Percentiles rank a stretch among this genome's conserved stretches.
phyloP scores from a whole-genome alignment of 2,329 filamentous ascomycete genomes.

The Acrodontium crateriforme region DNA sequence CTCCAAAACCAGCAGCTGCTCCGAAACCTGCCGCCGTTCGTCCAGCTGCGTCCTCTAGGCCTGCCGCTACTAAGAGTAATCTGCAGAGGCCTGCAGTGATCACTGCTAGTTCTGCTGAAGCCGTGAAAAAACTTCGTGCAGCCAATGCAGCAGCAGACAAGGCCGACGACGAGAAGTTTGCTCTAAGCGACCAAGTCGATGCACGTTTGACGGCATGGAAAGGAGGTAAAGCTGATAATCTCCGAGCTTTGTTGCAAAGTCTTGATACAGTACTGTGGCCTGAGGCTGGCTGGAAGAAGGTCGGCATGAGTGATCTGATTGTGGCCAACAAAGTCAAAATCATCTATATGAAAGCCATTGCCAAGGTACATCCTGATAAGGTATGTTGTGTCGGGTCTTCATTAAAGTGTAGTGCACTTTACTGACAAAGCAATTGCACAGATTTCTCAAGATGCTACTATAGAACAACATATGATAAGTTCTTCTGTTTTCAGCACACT shows the following conservation, averaged over 20 bases:
- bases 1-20: constrained; percentile 30
- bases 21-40: constrained; percentile 32
- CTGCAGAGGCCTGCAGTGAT: constrained; percentile 16
- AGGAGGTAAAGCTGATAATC: constrained; percentile 81
- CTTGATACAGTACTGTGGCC: constrained; percentile 85
- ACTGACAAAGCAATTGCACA: constrained; percentile 16
- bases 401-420: not conserved
- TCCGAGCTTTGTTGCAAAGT: constrained; percentile 74
- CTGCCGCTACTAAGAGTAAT: constrained; percentile 9
- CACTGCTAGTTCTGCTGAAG: constrained; percentile 41
- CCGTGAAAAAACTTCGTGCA: constrained; percentile 66
- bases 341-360: constrained; percentile 97
- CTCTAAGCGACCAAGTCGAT: constrained; percentile 73
- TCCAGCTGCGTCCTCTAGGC: constrained; percentile 26
- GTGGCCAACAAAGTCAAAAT: constrained; percentile 94
- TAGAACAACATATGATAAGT: constrained; percentile 54
- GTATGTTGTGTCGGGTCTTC: constrained; percentile 39
- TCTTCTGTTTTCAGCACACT: constrained; percentile 50
- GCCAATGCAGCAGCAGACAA: constrained; percentile 76
- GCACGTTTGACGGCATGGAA: constrained; percentile 68
- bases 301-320: constrained; percentile 84
- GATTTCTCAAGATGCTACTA: constrained; percentile 51
- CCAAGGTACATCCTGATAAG: constrained; percentile 97
- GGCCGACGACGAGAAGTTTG: constrained; percentile 87
- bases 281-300: constrained; percentile 88